These are phyloP conservation scores for Quercus suber DNA, from an alignment of 306 rosid species.

Conservation along the genomic window DNA sequence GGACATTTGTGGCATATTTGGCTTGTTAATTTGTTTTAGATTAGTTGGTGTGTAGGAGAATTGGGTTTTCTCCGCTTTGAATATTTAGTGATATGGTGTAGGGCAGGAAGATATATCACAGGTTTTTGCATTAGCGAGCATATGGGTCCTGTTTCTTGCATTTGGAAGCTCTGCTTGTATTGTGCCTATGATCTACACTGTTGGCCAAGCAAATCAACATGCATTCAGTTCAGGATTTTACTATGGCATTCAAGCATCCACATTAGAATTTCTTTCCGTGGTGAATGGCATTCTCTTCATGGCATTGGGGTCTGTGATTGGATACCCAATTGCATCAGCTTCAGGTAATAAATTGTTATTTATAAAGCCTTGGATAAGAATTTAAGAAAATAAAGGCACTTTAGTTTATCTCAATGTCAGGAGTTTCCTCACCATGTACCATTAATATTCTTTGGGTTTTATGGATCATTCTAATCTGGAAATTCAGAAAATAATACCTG, in stretches of 20 bases:
- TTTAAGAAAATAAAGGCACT: background rate
- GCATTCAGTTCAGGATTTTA: slow-evolving; percentile 44
- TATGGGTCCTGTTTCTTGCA: slow-evolving; percentile 74
- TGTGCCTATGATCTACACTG: slow-evolving; percentile 56
- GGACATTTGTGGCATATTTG: background rate
- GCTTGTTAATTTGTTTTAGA: slow-evolving; percentile 11
- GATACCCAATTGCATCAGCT: slow-evolving; percentile 73
- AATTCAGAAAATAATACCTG: background rate
- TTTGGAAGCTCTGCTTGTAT: slow-evolving; percentile 65
- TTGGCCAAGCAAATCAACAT: slow-evolving; percentile 53
- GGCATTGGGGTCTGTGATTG: slow-evolving; percentile 56
- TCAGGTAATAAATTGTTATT: slow-evolving; percentile 47
- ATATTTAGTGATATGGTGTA: slow-evolving; percentile 88
- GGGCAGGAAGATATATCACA: slow-evolving; percentile 98
- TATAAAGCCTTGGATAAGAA: background rate
- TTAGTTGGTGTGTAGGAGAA: background rate
- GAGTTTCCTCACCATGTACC: background rate
- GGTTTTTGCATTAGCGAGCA: slow-evolving; percentile 77
- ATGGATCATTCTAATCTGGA: background rate
- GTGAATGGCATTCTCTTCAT: slow-evolving; percentile 53
- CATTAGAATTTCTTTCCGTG: slow-evolving; percentile 38
- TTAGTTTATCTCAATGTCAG: background rate
- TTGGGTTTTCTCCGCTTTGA: slow-evolving; percentile 34
- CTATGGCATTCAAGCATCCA: slow-evolving; percentile 41
- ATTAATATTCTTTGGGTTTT: background rate